Evolutionary conservation across 1,284 basidiomycete genomes (phyloP).

Genomic region (Malassezia arunalokei): DNA sequence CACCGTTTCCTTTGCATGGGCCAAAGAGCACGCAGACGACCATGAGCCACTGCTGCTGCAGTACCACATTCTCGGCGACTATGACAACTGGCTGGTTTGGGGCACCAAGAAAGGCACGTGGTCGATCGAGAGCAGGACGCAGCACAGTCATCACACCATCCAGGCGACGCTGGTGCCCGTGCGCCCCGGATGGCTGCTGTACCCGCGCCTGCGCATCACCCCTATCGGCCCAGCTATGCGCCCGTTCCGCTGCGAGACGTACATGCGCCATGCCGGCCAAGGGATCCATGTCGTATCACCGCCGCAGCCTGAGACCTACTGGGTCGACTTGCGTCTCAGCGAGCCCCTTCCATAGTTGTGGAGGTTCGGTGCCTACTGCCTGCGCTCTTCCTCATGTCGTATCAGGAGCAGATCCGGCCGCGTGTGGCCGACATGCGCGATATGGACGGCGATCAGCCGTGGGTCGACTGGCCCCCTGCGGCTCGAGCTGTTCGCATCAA

Average conservation of each 20-base stretch:
- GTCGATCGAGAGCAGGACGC: neutral
- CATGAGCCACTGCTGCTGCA: conserved; percentile 8
- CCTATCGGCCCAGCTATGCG: conserved; percentile 6
- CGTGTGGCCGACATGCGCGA: conserved; percentile 27
- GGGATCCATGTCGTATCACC: conserved; percentile 19
- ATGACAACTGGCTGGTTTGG: conserved; percentile 33
- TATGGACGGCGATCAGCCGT: conserved; percentile 20
- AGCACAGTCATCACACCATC: conserved; percentile 3
- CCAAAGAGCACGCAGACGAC: neutral
- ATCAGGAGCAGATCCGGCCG: conserved; percentile 23
- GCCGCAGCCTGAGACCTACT: conserved; percentile 13
- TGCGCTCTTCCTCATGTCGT: neutral
- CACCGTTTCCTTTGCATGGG: neutral
- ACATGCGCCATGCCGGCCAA: conserved; percentile 19
- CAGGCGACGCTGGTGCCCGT: conserved; percentile 25
- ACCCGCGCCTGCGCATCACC: conserved; percentile 18
- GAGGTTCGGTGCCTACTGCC: neutral
- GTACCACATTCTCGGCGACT: conserved; percentile 31
- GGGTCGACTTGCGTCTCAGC: conserved; percentile 10
- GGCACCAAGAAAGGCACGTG: conserved; percentile 25
- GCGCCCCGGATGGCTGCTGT: conserved; percentile 17
- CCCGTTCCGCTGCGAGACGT: conserved; percentile 23
- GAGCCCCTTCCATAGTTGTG: neutral
- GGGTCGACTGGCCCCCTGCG: conserved; percentile 32
- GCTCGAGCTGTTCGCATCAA: conserved; percentile 22